Conservation (phyloP, 306 rosid species). For the Comarum palustre region DNA sequence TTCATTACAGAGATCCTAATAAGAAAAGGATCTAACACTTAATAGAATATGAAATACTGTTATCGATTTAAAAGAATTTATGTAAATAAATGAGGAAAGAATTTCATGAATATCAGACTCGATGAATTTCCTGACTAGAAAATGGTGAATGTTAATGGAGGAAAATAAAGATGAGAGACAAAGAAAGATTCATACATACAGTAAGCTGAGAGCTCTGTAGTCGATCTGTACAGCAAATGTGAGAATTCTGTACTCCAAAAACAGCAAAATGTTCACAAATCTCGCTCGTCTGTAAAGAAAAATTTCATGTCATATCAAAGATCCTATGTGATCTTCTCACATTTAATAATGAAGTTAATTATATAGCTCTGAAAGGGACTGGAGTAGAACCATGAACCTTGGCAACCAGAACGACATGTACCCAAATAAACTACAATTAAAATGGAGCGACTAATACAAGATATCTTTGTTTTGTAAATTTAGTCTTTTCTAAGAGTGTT, state of each 20-base stretch:
- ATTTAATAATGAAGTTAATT: neutral
- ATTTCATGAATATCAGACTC: no score
- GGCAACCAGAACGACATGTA: neutral
- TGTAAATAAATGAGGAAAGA: neutral
- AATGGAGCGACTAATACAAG: neutral
- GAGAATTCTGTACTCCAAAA: neutral
- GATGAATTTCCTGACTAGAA: no score
- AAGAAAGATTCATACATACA: no score
- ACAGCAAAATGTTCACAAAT: neutral
- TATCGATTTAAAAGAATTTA: no score
- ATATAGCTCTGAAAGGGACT: neutral
- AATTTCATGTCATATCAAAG: slow-evolving; percentile 1
- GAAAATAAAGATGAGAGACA: no score
- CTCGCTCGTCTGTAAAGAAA: neutral
- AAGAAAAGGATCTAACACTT: no score
- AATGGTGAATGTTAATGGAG: no score
- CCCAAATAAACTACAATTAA: neutral
- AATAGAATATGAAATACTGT: no score
- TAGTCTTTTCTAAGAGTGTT: neutral
- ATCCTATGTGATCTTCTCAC: neutral
- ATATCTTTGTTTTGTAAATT: neutral
- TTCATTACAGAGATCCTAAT: no score
- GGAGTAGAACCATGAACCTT: neutral
- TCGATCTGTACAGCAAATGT: neutral
- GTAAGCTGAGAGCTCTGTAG: neutral